These are phyloP conservation scores for Cryptococcus floricola DNA, from an alignment of 1,284 basidiomycete species.

Conservation along the genomic window DNA sequence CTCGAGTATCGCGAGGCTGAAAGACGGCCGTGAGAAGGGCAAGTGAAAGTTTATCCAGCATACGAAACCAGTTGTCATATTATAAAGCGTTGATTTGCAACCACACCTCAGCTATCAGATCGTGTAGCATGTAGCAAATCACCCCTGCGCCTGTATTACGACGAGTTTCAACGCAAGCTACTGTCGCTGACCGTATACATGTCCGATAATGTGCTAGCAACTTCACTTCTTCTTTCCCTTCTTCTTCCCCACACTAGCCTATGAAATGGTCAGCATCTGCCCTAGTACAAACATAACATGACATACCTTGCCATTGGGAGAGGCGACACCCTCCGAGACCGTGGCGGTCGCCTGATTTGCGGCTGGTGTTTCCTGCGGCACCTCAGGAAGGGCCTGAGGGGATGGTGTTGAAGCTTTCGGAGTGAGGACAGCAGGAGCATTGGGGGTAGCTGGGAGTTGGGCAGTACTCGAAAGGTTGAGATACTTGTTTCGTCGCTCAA, in stretches of 20 bases:
- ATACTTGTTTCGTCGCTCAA: slow-evolving; percentile 20
- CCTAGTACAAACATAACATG: background rate
- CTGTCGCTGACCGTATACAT: too few species aligned
- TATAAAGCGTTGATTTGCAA: too few species aligned
- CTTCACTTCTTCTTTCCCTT: slow-evolving; percentile 1
- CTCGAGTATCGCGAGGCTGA: slow-evolving; percentile 8
- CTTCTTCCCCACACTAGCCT: background rate
- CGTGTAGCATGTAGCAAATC: too few species aligned
- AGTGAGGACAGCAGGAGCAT: background rate
- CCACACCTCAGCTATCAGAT: too few species aligned
- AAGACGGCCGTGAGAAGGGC: background rate
- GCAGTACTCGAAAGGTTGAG: too few species aligned
- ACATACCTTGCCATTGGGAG: background rate
- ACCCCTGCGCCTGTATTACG: too few species aligned
- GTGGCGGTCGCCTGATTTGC: background rate
- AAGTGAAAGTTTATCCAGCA: background rate
- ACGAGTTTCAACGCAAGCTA: too few species aligned
- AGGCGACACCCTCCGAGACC: background rate
- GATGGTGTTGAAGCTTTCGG: background rate
- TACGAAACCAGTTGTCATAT: too few species aligned
- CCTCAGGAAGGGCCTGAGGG: background rate
- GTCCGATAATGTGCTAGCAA: background rate
- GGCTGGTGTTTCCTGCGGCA: background rate
- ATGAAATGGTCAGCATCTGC: background rate
- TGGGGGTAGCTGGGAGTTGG: too few species aligned